A percentile compares a stretch with the other conserved stretches of the same genome.
Evolutionary conservation across 2,329 filamentous ascomycete genomes (phyloP).

Genomic region (Diaporthe longicolla): DNA sequence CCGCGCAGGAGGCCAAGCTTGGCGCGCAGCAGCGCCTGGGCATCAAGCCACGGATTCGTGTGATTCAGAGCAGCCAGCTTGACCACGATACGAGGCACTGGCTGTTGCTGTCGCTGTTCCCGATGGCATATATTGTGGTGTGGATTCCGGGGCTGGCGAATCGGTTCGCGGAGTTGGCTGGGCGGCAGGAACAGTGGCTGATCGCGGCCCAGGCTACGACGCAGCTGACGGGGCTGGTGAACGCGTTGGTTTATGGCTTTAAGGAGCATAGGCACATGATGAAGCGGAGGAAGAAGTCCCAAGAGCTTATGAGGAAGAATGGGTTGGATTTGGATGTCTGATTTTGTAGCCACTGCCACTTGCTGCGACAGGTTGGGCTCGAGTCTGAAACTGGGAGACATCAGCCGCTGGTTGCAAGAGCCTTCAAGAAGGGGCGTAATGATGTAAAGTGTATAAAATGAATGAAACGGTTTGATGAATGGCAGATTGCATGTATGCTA

Average conservation of each 20-base stretch:
- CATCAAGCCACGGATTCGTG: constrained; percentile 35
- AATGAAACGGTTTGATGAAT: constrained; percentile 28
- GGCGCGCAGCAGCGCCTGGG: constrained; percentile 32
- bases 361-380: neutral
- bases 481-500: neutral
- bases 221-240: constrained; percentile 39
- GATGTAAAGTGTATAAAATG: constrained; percentile 5
- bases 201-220: constrained; percentile 40
- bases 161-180: constrained; percentile 33
- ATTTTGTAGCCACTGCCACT: neutral
- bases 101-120: constrained; percentile 39
- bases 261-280: constrained; percentile 36
- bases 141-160: constrained; percentile 39
- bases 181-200: constrained; percentile 4
- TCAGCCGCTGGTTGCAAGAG: neutral
- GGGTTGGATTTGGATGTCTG: constrained; percentile 21
- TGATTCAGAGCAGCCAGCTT: constrained; percentile 36
- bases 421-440: neutral
- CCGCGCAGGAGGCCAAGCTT: constrained; percentile 38
- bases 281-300: constrained; percentile 12
- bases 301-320: constrained; percentile 3
- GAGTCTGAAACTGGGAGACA: neutral
- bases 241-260: constrained; percentile 39
- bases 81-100: constrained; percentile 40
- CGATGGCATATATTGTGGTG: constrained; percentile 37